Evolutionary conservation across 345 rosid genomes (phyloP), one percentile per base, ranked within the genome.

Genomic region (Fremontodendron californicum): DNA sequence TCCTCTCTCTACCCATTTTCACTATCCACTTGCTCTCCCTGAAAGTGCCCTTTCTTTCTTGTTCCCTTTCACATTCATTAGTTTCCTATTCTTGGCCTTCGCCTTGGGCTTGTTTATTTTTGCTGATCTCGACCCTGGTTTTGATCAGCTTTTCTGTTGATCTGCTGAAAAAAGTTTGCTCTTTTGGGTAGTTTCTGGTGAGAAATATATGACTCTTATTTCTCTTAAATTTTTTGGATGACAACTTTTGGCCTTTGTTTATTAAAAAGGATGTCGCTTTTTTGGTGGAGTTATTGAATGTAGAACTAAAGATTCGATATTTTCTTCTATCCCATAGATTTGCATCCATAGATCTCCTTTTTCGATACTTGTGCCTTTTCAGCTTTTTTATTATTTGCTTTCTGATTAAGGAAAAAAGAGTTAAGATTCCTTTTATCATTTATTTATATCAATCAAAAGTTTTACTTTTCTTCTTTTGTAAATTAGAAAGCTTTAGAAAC

Each of bases 101-200:
- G n/a, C n/a, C 12, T 63, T 35, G 43, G 21, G 10, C 21, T 31
- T 15, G 52, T 15, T 1, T 1, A 3, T 60, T 35, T 39, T 9
- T 10, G 46, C 11, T 46, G 25, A 18, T 29, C 57, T 69, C 27
- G 73, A 69, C 54, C 25, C 12, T 46, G 58, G 4, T 19, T 61
- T 58, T n/a, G 23, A 60, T 61, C 70, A 61, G 42, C 29, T 18
- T 46, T 43, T 43, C 13, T 46, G 39, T 49, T 75, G 77, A 61
- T 75, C 77, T 45, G 77, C 29, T 71, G 33, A 11, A 60, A 60
- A 58, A 42, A 8, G 10, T 9, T 74, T 27, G 27, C 55, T 74
- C 5, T 60, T 40, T 60, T 43, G 54, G 77, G 42, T 43, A 25
- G 51, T 25, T 40, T 74, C 29, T 16, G 68, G 68, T 74, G 43